Conservation (phyloP, 345 rosid species). For the Populus pruinosa region DNA sequence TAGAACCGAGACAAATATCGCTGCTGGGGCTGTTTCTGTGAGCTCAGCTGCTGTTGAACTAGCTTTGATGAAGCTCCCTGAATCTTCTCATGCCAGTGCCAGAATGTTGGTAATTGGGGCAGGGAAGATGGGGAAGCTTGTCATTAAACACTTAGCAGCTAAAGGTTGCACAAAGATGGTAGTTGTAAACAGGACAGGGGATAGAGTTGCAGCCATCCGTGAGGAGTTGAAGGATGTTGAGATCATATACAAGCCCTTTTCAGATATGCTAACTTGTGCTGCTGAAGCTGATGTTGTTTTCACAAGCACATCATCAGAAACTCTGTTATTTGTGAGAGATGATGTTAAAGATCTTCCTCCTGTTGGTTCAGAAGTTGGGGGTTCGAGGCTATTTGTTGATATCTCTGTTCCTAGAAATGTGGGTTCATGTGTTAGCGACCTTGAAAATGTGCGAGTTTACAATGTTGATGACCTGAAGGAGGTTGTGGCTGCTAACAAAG, state of each 20-base stretch:
- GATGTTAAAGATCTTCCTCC: constrained; percentile 54
- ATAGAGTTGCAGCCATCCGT: constrained; percentile 67
- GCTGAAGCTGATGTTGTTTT: constrained; percentile 86
- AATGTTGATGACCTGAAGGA: constrained; percentile 95
- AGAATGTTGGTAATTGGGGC: constrained; percentile 50
- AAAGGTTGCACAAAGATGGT: constrained; percentile 49
- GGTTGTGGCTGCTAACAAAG: constrained; percentile 98
- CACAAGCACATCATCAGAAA: constrained; percentile 89
- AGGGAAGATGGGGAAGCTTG: constrained; percentile 56
- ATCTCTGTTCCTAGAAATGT: constrained; percentile 93
- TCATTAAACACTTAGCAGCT: constrained; percentile 52
- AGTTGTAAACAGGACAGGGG: constrained; percentile 62
- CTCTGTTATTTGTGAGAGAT: constrained; percentile 69
- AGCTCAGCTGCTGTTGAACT: constrained; percentile 53
- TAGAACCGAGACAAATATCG: constrained; percentile 46
- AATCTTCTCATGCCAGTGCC: constrained; percentile 30
- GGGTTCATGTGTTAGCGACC: constrained; percentile 64
- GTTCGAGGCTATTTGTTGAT: constrained; percentile 72
- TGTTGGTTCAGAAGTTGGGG: constrained; percentile 53
- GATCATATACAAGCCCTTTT: constrained; percentile 60
- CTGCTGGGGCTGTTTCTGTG: constrained; percentile 48
- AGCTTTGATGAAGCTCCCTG: constrained; percentile 46
- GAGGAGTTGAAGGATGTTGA: constrained; percentile 72
- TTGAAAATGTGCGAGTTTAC: constrained; percentile 57
- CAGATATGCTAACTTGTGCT: constrained; percentile 66